Evolutionary conservation across 352 stramenopile species (phyloP).

Genomic region (Globisporangium iwayamae): DNA sequence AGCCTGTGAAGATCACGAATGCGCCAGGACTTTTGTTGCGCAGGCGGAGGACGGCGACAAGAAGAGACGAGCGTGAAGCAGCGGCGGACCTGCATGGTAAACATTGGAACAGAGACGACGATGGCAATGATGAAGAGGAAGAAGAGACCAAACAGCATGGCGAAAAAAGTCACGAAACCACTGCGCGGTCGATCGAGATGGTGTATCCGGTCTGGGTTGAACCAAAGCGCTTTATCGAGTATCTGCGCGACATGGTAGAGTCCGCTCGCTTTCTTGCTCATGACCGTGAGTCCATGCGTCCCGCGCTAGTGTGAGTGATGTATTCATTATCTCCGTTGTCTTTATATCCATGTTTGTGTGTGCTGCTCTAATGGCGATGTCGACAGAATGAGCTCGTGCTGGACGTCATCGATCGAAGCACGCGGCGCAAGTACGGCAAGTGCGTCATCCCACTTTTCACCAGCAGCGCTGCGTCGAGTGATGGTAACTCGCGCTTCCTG

Average conservation of each 20-base stretch:
- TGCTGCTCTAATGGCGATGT: background rate
- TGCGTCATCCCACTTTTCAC: constrained; percentile 24
- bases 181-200: constrained; percentile 13
- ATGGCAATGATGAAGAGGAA: background rate
- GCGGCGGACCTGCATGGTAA: background rate
- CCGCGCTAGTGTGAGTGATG: background rate
- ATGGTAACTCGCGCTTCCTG: background rate
- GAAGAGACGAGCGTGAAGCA: background rate
- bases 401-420: constrained; percentile 58
- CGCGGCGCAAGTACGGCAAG: constrained; percentile 34
- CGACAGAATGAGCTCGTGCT: constrained; percentile 39
- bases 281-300: background rate
- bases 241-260: constrained; percentile 16
- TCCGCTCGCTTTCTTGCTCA: background rate
- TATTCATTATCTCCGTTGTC: background rate
- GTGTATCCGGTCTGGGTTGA: constrained; percentile 16
- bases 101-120: background rate
- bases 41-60: background rate
- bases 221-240: constrained; percentile 14
- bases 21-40: background rate
- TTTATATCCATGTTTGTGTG: background rate
- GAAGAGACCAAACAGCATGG: background rate
- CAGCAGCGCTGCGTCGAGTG: background rate
- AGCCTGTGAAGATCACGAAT: constrained; percentile 15
- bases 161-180: background rate